Conservation (phyloP, 202 grass and related monocot species). For the Panicum hallii region DNA sequence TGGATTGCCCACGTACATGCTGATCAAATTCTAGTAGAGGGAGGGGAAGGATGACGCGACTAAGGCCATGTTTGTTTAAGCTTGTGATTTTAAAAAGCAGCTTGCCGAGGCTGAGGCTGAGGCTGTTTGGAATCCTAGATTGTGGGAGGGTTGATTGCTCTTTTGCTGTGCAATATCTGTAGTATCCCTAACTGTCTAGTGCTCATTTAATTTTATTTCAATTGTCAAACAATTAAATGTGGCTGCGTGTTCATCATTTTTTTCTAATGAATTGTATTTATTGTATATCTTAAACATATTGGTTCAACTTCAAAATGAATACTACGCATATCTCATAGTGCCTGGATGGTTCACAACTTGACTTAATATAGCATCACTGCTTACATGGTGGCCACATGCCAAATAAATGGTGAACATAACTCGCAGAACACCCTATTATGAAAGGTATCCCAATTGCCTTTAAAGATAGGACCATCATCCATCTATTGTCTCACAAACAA, state of each 20-base stretch:
- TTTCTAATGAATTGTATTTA: background rate
- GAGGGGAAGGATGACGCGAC: background rate
- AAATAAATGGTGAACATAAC: background rate
- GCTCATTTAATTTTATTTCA: background rate
- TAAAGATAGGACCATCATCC: background rate
- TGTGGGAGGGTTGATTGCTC: background rate
- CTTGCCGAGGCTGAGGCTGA: background rate
- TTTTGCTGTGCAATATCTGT: background rate
- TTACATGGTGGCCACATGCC: background rate
- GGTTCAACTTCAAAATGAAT: background rate
- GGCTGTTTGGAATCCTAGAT: background rate
- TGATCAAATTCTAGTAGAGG: background rate
- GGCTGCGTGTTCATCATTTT: background rate
- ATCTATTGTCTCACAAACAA: background rate
- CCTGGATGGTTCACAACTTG: background rate
- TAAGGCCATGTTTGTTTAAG: background rate
- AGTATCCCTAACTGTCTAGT: background rate
- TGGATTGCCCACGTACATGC: background rate
- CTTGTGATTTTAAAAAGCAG: background rate
- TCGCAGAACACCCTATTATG: background rate
- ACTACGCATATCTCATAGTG: background rate
- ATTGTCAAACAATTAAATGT: background rate
- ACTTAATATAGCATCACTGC: background rate
- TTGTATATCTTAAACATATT: background rate
- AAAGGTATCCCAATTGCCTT: background rate